phyloP scores from a whole-genome alignment of 768 basidiomycete genomes.

The Rhodotorula kratochvilovae region DNA sequence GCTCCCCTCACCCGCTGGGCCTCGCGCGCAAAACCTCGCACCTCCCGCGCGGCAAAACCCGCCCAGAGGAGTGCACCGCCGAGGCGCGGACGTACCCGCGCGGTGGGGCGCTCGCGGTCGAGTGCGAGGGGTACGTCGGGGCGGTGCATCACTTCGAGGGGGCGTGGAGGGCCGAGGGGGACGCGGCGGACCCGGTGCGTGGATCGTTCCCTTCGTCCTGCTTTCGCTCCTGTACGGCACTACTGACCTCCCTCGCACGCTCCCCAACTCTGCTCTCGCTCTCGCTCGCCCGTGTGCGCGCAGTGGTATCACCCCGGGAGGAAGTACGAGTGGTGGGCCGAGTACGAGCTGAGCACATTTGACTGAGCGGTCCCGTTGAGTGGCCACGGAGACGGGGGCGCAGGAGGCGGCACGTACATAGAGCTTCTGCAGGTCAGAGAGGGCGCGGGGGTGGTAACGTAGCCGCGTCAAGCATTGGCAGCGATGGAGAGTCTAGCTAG shows the following conservation, averaged over 20 bases:
- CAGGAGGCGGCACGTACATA: too few relatives aligned
- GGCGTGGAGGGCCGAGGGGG: not conserved
- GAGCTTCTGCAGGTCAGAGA: too few relatives aligned
- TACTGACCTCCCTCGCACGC: too few relatives aligned
- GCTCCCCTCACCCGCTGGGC: not conserved
- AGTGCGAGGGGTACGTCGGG: constrained; percentile 20
- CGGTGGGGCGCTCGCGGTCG: constrained; percentile 4
- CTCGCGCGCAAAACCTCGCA: not conserved
- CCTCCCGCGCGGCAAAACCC: not conserved
- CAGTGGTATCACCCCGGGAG: constrained; percentile 11
- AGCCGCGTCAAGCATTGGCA: too few relatives aligned
- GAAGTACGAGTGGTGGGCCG: constrained; percentile 21
- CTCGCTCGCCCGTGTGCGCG: too few relatives aligned
- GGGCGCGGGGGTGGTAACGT: too few relatives aligned
- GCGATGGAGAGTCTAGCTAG: too few relatives aligned
- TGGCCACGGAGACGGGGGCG: too few relatives aligned
- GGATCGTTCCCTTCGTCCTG: too few relatives aligned
- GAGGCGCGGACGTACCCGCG: not conserved
- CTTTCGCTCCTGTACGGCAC: too few relatives aligned
- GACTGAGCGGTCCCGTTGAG: not conserved
- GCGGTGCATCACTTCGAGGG: constrained; percentile 8
- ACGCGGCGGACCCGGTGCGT: not conserved
- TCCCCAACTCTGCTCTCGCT: too few relatives aligned
- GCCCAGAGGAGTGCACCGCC: not conserved
- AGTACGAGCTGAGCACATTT: constrained; percentile 8